phyloP scores from a whole-genome alignment of 257 asterid species.

The Nicotiana undulata region DNA sequence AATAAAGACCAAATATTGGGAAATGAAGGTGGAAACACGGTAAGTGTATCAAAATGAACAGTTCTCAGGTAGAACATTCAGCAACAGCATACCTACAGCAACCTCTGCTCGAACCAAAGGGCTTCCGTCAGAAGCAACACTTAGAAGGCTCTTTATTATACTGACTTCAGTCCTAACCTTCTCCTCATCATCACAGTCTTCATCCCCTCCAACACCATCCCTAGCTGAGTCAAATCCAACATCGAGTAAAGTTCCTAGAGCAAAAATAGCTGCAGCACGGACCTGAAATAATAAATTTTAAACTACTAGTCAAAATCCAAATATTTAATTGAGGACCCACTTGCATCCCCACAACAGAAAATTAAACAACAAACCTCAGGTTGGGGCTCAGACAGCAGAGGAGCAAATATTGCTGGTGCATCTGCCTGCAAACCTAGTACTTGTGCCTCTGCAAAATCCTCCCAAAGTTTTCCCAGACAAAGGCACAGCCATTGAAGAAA shows the following conservation, averaged over 20 bases:
- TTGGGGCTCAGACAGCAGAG: conserved; percentile 90
- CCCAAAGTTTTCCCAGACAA: conserved; percentile 96
- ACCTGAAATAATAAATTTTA: conserved; percentile 43
- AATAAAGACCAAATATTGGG: background rate
- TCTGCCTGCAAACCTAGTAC: conserved; percentile 72
- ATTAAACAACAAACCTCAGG: conserved; percentile 61
- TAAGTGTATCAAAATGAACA: background rate
- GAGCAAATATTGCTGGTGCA: conserved; percentile 76
- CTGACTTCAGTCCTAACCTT: conserved; percentile 69
- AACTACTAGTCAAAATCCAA: background rate
- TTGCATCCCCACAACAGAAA: background rate
- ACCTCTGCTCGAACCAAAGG: conserved; percentile 98
- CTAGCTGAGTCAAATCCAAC: conserved; percentile 72
- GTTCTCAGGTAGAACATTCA: background rate
- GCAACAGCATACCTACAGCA: conserved; percentile 69
- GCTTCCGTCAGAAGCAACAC: conserved; percentile 91
- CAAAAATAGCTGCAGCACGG: conserved; percentile 92
- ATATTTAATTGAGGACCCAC: background rate
- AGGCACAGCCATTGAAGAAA: conserved; percentile 98
- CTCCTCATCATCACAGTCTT: conserved; percentile 85
- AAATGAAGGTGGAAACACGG: background rate
- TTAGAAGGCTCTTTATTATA: conserved; percentile 64
- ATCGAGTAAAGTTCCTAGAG: conserved; percentile 81
- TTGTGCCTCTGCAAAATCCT: conserved; percentile 88
- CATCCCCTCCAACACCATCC: conserved; percentile 73